phyloP scores from a whole-genome alignment of 2,329 filamentous ascomycete species.

The Penicillium sp. region DNA sequence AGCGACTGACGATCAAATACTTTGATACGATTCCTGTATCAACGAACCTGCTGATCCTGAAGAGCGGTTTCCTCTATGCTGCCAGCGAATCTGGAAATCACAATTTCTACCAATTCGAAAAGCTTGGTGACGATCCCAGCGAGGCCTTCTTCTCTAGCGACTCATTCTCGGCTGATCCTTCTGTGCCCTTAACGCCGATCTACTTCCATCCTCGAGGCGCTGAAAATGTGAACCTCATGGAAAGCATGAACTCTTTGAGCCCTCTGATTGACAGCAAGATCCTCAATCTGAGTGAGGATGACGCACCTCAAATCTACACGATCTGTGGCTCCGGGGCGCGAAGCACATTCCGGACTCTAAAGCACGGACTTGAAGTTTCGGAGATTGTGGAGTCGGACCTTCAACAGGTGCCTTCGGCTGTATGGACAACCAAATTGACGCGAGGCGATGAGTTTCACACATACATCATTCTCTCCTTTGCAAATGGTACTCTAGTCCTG shows the following conservation, averaged over 20 bases:
- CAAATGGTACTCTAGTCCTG: slow-evolving; percentile 79
- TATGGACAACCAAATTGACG: slow-evolving; percentile 89
- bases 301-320: slow-evolving; percentile 92
- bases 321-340: slow-evolving; percentile 80
- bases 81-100: slow-evolving; percentile 89
- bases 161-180: slow-evolving; percentile 66
- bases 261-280: slow-evolving; percentile 86
- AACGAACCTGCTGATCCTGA: slow-evolving; percentile 79
- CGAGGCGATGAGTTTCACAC: slow-evolving; percentile 77
- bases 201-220: slow-evolving; percentile 75
- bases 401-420: slow-evolving; percentile 75
- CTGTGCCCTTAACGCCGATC: slow-evolving; percentile 62
- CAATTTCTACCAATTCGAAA: slow-evolving; percentile 93
- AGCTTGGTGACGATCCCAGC: slow-evolving; percentile 88
- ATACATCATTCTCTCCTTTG: slow-evolving; percentile 90
- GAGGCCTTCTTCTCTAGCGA: slow-evolving; percentile 80
- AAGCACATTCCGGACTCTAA: slow-evolving; percentile 82
- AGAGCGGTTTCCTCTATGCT: slow-evolving; percentile 89
- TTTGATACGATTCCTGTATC: slow-evolving; percentile 92
- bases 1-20: slow-evolving; percentile 83
- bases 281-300: slow-evolving; percentile 79
- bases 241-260: slow-evolving; percentile 80
- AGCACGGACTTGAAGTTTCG: slow-evolving; percentile 84
- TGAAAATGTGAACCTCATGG: slow-evolving; percentile 74
- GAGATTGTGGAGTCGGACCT: slow-evolving; percentile 93